Base-by-base conservation (phyloP, 2,329 filamentous ascomycete species). In the Tolypocladium tundrense region DNA sequence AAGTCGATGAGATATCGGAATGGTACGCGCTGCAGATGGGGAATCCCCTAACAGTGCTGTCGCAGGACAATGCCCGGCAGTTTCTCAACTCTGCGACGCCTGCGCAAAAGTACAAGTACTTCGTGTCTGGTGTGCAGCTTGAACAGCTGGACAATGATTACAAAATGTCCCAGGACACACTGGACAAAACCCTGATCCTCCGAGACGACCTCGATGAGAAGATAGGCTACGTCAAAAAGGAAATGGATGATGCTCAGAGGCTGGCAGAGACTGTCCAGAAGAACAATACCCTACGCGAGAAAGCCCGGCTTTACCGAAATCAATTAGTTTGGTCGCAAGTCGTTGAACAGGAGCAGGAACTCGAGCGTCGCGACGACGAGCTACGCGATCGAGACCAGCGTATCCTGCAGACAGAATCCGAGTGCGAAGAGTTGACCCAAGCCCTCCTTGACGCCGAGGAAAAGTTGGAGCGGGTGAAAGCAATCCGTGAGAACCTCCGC, bases 121-220 rank as follows among this genome's bases (percentile, higher is more conserved):
- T 99, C 68, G 83, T 96, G 60, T 91, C 92, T 65, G 94, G 94
- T 33, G 95, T 96, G 0, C 92, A 97, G 66, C 82, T 99, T 1
- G 91, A 97, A 69, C 88, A 93, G 65, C 80, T 99, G 11, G 91
- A 96, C 69, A 87, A 90, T 61, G 94, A 99, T 68, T 99, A 99
- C 71, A 84, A 86, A 59, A 77, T 96, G 58, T 85, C 97, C 16
- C 85, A 88, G 60, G 88, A 96, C 63, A 87, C 84, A 4, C 78
- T 94, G 24, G 88, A 96, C 62, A 83, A 83, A 40, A 90, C 72
- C 2, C 58, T 72, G 2, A 58, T 69, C n/a, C 63, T 74, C 31
- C 68, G 70, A 48, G 71, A 74, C 0, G 72, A 75, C 53, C 66
- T 75, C 1, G 60, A 67, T 1, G 65, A 67, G 52, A 72, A 69